phyloP scores from a whole-genome alignment of 352 stramenopile species.

The Thraustochytrium sp. region DNA sequence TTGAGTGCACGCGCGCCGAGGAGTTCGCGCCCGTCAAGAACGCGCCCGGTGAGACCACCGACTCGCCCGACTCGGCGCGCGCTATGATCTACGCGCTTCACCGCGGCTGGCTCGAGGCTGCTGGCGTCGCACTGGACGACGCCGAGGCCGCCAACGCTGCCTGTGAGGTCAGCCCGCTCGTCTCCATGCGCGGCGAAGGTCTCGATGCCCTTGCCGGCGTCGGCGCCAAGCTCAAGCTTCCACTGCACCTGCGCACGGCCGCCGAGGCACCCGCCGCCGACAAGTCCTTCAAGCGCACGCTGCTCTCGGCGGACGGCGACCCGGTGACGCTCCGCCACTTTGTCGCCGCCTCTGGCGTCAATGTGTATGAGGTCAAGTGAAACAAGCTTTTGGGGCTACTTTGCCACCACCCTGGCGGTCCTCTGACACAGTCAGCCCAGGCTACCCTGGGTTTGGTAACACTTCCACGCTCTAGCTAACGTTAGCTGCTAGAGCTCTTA shows the following conservation, averaged over 20 bases:
- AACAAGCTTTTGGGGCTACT: background rate
- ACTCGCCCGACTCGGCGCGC: conserved; percentile 77
- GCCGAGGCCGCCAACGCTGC: background rate
- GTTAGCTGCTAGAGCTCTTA: too few relatives aligned
- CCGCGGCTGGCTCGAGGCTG: conserved; percentile 62
- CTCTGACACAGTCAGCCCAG: too few relatives aligned
- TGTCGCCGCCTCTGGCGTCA: background rate
- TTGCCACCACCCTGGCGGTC: too few relatives aligned
- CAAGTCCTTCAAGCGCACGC: background rate
- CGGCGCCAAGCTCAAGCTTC: background rate
- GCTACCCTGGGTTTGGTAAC: too few relatives aligned
- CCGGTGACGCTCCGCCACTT: background rate
- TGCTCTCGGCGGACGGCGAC: background rate
- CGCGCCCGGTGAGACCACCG: conserved; percentile 60
- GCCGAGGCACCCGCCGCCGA: background rate
- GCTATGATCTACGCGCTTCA: conserved; percentile 63
- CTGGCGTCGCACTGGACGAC: conserved; percentile 51
- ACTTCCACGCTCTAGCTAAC: too few relatives aligned
- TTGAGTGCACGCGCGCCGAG: conserved; percentile 79
- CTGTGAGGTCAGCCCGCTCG: conserved; percentile 72
- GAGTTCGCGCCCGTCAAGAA: conserved; percentile 90
- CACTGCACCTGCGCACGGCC: background rate
- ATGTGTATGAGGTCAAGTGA: conserved; percentile 27
- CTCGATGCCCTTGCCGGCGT: conserved; percentile 49
- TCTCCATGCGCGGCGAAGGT: conserved; percentile 77